Percentiles rank a stretch among this genome's conserved stretches.
phyloP scores from a whole-genome alignment of 2,329 filamentous ascomycete species.

The Cladosporium cucumerinum region DNA sequence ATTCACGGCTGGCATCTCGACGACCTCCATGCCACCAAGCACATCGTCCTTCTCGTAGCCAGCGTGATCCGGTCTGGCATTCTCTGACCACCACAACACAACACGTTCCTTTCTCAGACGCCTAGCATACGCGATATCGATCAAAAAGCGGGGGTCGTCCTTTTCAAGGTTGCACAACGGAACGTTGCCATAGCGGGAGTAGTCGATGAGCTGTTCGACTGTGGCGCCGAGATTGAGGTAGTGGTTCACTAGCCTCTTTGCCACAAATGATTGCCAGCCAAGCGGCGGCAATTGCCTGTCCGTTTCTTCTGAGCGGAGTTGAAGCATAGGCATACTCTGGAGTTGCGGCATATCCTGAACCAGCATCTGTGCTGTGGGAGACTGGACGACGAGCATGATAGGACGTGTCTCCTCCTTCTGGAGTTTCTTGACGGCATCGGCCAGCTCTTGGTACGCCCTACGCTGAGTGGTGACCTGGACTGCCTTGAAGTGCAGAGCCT shows the following conservation, averaged over 20 bases:
- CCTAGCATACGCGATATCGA: constrained; percentile 91
- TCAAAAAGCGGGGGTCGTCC: constrained; percentile 90
- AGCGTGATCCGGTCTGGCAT: constrained; percentile 85
- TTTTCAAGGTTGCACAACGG: constrained; percentile 93
- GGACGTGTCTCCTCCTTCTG: constrained; percentile 78
- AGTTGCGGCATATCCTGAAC: constrained; percentile 81
- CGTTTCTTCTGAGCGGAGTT: constrained; percentile 74
- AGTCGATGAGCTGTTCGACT: constrained; percentile 81
- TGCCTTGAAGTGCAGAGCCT: constrained; percentile 78
- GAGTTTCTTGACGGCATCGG: constrained; percentile 85
- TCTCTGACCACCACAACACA: constrained; percentile 93
- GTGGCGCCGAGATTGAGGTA: constrained; percentile 92
- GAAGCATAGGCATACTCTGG: constrained; percentile 78
- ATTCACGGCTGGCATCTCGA: constrained; percentile 86
- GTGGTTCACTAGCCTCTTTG: constrained; percentile 79
- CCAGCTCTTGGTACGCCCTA: constrained; percentile 83
- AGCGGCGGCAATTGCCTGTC: constrained; percentile 88
- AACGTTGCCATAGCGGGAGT: constrained; percentile 89
- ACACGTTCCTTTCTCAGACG: constrained; percentile 87
- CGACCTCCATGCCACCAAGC: constrained; percentile 74
- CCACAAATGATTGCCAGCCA: constrained; percentile 88
- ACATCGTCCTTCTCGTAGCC: constrained; percentile 94
- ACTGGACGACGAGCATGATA: constrained; percentile 84
- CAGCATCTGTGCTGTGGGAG: constrained; percentile 75
- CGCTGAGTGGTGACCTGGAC: constrained; percentile 84